Conservation (phyloP, 805 yeast genomes). For the Candida sanyiensis region DNA sequence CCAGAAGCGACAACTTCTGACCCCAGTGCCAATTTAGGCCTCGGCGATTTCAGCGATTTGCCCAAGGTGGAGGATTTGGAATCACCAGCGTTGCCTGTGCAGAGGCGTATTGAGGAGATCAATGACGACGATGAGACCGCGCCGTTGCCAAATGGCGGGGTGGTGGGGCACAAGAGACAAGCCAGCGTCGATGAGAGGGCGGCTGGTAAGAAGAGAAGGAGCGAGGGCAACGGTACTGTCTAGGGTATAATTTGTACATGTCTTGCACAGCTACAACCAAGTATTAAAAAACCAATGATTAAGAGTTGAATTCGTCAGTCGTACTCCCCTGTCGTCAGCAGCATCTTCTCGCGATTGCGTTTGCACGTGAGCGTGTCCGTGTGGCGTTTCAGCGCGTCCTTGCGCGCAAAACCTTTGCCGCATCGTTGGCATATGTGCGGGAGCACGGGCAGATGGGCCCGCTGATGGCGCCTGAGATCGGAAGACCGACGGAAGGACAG, state of each 20-base stretch:
- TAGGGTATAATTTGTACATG: no score
- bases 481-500: slow-evolving; percentile 61
- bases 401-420: slow-evolving; percentile 79
- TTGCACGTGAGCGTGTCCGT: slow-evolving; percentile 69
- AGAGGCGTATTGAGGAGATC: neutral
- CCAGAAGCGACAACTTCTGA: neutral
- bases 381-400: slow-evolving; percentile 77
- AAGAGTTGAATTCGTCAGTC: no score
- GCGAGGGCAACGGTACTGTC: neutral
- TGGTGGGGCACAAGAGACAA: neutral
- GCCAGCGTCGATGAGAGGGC: neutral
- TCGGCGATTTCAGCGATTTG: neutral
- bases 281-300: no score
- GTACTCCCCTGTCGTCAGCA: slow-evolving; percentile 33
- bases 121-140: neutral
- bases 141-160: neutral
- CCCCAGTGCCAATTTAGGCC: neutral
- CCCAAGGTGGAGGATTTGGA: neutral
- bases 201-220: neutral
- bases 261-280: no score
- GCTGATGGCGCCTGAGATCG: slow-evolving; percentile 69
- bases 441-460: slow-evolving; percentile 64
- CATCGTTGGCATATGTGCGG: slow-evolving; percentile 73
- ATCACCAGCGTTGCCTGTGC: no score
- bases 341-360: slow-evolving; percentile 55